Conservation (phyloP, 805 yeast genomes). For the Babjeviella inositovora region DNA sequence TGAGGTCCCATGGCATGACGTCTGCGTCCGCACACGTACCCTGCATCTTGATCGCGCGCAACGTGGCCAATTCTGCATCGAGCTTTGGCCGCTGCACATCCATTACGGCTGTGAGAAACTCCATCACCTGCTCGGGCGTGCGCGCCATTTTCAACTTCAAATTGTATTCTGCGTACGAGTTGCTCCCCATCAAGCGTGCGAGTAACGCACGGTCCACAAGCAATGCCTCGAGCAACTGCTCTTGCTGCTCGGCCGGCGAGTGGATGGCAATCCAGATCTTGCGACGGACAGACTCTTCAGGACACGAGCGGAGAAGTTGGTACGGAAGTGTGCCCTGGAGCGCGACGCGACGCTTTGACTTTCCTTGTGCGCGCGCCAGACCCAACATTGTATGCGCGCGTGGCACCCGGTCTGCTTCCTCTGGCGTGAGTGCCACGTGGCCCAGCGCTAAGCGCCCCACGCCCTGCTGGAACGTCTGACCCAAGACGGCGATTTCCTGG, state of each 20-base stretch:
- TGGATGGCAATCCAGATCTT: slow-evolving; percentile 66
- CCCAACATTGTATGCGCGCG: slow-evolving; percentile 3
- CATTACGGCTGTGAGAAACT: slow-evolving; percentile 50
- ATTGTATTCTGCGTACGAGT: slow-evolving; percentile 65
- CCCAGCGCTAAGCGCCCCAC: slow-evolving; percentile 13
- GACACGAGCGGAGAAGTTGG: slow-evolving; percentile 42
- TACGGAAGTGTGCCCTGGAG: slow-evolving; percentile 50
- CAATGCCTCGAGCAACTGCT: slow-evolving; percentile 38
- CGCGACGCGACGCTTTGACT: slow-evolving; percentile 37
- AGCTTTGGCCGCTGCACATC: slow-evolving; percentile 35
- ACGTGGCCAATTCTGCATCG: slow-evolving; percentile 30
- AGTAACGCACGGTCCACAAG: slow-evolving; percentile 51
- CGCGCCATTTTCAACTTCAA: slow-evolving; percentile 84
- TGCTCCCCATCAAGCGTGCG: slow-evolving; percentile 58
- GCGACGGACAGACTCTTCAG: slow-evolving; percentile 39
- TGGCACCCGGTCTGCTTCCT: too few relatives aligned
- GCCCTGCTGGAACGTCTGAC: slow-evolving; percentile 58
- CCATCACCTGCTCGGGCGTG: slow-evolving; percentile 55
- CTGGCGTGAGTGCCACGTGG: slow-evolving; percentile 9
- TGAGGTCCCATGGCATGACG: slow-evolving; percentile 8
- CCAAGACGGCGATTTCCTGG: slow-evolving; percentile 64
- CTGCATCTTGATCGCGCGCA: slow-evolving; percentile 13
- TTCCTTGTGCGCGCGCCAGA: slow-evolving; percentile 4
- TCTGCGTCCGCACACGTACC: slow-evolving; percentile 10
- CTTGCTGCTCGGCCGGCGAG: slow-evolving; percentile 46